Conservation (phyloP, 2,329 filamentous ascomycete species). For the Alternaria alternata region DNA sequence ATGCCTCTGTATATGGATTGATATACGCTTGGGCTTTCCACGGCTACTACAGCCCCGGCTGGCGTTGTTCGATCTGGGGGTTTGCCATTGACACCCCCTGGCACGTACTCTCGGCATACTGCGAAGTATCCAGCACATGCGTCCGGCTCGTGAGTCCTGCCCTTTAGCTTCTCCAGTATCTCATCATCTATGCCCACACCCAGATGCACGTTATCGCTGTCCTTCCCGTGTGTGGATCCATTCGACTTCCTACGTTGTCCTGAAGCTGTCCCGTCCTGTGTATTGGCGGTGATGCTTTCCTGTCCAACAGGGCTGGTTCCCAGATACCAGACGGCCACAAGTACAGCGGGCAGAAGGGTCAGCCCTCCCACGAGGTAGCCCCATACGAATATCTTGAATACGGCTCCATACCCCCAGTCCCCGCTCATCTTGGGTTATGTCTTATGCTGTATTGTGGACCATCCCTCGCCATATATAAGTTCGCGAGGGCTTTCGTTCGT, state of each 20-base stretch:
- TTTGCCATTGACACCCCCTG: constrained; percentile 90
- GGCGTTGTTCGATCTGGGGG: constrained; percentile 87
- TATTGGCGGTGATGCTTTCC: constrained; percentile 9
- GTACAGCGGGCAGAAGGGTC: constrained; percentile 30
- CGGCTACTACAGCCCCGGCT: constrained; percentile 76
- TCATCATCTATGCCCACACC: constrained; percentile 33
- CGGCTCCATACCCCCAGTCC: constrained; percentile 35
- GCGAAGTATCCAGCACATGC: constrained; percentile 92
- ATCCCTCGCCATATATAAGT: constrained; percentile 20
- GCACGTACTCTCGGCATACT: constrained; percentile 91
- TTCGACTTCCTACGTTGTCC: constrained; percentile 22
- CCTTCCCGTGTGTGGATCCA: constrained; percentile 17
- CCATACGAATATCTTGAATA: constrained; percentile 38
- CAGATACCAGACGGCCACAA: constrained; percentile 30
- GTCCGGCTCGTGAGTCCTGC: constrained; percentile 68
- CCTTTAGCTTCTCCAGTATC: constrained; percentile 35
- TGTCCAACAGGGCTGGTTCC: constrained; percentile 24
- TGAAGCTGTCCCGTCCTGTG: not conserved
- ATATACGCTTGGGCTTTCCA: constrained; percentile 92
- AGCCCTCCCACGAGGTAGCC: constrained; percentile 36
- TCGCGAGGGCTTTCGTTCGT: not conserved
- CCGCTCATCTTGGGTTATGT: constrained; percentile 36
- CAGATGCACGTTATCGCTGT: constrained; percentile 23
- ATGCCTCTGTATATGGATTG: constrained; percentile 98
- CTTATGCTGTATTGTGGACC: constrained; percentile 21